Conservation (phyloP, 2,329 filamentous ascomycete genomes). For the Graphilbum ipis-grandicollis region DNA sequence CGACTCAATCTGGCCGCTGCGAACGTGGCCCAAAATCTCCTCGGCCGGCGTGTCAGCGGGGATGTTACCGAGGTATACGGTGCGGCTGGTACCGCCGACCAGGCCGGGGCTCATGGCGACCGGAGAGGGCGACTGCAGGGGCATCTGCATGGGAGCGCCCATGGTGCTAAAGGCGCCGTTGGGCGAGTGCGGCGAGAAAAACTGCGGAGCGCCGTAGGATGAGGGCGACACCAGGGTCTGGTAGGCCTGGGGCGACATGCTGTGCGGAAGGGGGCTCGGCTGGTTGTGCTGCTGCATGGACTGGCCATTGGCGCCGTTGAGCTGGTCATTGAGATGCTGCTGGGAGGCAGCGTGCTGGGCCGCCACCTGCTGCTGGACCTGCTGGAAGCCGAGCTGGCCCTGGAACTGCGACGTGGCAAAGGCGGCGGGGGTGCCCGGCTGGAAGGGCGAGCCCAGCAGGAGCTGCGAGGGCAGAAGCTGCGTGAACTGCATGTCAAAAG, state of each 20-base stretch:
- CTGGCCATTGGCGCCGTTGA: slow-evolving; percentile 19
- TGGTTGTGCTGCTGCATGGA: slow-evolving; percentile 25
- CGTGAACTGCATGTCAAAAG: slow-evolving; percentile 96
- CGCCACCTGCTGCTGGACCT: slow-evolving; percentile 39
- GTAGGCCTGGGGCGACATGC: slow-evolving; percentile 68
- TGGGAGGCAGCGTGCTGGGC: slow-evolving; percentile 42
- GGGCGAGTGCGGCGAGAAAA: slow-evolving; percentile 73
- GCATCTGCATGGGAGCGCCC: slow-evolving; percentile 39
- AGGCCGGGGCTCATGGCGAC: slow-evolving; percentile 64
- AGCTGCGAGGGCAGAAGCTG: slow-evolving; percentile 88
- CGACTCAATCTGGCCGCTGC: slow-evolving; percentile 98
- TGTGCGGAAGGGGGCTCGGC: slow-evolving; percentile 58
- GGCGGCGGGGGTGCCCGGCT: slow-evolving; percentile 78
- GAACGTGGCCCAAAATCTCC: slow-evolving; percentile 89
- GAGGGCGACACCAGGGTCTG: slow-evolving; percentile 76
- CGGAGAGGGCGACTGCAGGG: slow-evolving; percentile 52
- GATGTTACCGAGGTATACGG: slow-evolving; percentile 94
- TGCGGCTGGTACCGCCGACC: slow-evolving; percentile 81
- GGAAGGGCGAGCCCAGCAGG: slow-evolving; percentile 88
- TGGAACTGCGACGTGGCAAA: slow-evolving; percentile 89
- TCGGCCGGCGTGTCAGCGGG: slow-evolving; percentile 94
- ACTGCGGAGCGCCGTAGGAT: slow-evolving; percentile 63
- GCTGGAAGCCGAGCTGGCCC: slow-evolving; percentile 61
- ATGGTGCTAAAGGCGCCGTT: slow-evolving; percentile 56
- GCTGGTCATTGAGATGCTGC: slow-evolving; percentile 40